phyloP scores from a whole-genome alignment of 495 filamentous ascomycete species.

The Corynascus novoguineensis region DNA sequence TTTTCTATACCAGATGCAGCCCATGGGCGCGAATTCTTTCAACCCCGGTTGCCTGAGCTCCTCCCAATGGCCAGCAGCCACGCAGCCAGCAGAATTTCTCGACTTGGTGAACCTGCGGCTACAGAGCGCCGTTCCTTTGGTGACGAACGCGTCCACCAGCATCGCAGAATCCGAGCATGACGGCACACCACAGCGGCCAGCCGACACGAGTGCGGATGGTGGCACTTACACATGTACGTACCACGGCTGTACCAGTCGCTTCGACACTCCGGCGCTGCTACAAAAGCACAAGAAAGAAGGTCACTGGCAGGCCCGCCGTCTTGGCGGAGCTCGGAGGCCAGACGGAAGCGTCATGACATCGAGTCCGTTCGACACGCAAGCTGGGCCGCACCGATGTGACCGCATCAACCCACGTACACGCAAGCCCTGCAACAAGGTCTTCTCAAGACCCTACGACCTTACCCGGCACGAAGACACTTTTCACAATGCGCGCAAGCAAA shows the following conservation, averaged over 20 bases:
- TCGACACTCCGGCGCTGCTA: slow-evolving; percentile 77
- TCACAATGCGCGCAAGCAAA: slow-evolving; percentile 89
- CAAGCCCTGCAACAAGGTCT: slow-evolving; percentile 93
- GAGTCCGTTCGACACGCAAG: slow-evolving; percentile 28
- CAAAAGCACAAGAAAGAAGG: slow-evolving; percentile 95
- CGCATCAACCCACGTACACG: slow-evolving; percentile 92
- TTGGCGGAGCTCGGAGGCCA: slow-evolving; percentile 23
- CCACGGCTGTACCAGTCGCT: slow-evolving; percentile 81
- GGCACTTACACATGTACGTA: slow-evolving; percentile 96
- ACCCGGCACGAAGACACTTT: slow-evolving; percentile 97
- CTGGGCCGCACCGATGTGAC: slow-evolving; percentile 48
- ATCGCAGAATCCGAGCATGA: slow-evolving; percentile 22
- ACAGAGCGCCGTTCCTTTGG: slow-evolving; percentile 42
- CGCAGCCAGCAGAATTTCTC: slow-evolving; percentile 53
- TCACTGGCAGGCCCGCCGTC: slow-evolving; percentile 61
- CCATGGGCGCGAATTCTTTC: too few species aligned
- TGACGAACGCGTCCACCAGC: slow-evolving; percentile 31
- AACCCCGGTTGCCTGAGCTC: too few species aligned
- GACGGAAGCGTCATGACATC: slow-evolving; percentile 25
- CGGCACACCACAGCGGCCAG: slow-evolving; percentile 47
- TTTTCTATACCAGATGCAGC: too few species aligned
- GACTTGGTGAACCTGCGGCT: slow-evolving; percentile 43
- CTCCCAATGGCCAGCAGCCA: slow-evolving; percentile 38
- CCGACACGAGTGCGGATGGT: slow-evolving; percentile 62
- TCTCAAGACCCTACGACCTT: slow-evolving; percentile 94